phyloP scores from a whole-genome alignment of 192 early-diverging fungal genomes.

The Backusella parvicylindrica region DNA sequence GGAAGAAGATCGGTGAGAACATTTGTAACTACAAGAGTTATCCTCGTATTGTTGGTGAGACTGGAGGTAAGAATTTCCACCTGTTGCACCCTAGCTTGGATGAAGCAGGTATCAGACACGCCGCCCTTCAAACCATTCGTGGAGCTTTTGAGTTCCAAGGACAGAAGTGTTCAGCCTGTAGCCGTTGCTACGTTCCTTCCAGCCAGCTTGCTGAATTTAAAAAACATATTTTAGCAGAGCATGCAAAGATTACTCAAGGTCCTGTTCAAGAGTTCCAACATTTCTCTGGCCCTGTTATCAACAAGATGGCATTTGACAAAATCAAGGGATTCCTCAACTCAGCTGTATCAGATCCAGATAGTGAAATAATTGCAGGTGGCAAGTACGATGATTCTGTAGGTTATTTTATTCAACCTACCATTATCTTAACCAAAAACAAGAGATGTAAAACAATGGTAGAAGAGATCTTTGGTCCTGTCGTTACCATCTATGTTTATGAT shows the following conservation, averaged over 20 bases:
- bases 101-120: slow-evolving; percentile 67
- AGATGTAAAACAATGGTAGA: slow-evolving; percentile 79
- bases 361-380: slow-evolving; percentile 89
- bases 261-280: slow-evolving; percentile 82
- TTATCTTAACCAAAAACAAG: slow-evolving; percentile 84
- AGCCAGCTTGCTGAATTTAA: slow-evolving; percentile 76
- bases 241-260: slow-evolving; percentile 79
- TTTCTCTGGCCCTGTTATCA: slow-evolving; percentile 90
- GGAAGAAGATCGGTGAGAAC: slow-evolving; percentile 88
- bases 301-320: slow-evolving; percentile 89
- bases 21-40: slow-evolving; percentile 88
- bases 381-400: slow-evolving; percentile 82
- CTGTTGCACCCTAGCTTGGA: slow-evolving; percentile 71
- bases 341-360: slow-evolving; percentile 60
- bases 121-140: slow-evolving; percentile 88
- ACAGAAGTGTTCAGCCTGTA: slow-evolving; percentile 97
- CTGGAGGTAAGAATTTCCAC: slow-evolving; percentile 99
- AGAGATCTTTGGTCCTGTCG: slow-evolving; percentile 96
- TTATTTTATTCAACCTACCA: slow-evolving; percentile 90
- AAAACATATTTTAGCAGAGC: slow-evolving; percentile 59
- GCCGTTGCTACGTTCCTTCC: slow-evolving; percentile 86
- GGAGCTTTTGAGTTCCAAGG: slow-evolving; percentile 96
- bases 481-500: slow-evolving; percentile 90
- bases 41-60: slow-evolving; percentile 97
- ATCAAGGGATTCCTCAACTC: slow-evolving; percentile 88